Base-by-base conservation (phyloP, 2,329 filamentous ascomycete species). In the Ophiostoma ulmi region DNA sequence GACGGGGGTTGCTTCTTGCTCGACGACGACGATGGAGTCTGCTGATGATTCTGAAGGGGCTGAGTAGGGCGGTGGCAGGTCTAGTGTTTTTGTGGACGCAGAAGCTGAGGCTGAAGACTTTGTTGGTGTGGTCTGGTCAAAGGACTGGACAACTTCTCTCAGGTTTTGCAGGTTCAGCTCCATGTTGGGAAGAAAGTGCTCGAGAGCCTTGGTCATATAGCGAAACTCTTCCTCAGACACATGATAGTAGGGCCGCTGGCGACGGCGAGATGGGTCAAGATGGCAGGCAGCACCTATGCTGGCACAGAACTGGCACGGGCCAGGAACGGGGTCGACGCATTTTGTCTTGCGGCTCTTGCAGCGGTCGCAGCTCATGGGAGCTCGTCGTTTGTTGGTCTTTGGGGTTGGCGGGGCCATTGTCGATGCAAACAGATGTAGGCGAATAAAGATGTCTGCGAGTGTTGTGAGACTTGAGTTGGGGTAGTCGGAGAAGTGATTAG, bases 271-370 rank as follows among this genome's bases (percentile, higher is more conserved):
- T 2, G 76, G 73, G 69, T 77, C 76, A 22, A 77, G 72, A 52
- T 75, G 75, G 70, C 76, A 77, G 17, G 69, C 63, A 17, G 75
- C 75, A 35, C 73, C 71, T 63, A 76, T 77, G 71, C 75, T 76
- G 55, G 74, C 74, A 48, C 76, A 77, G 52, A 76, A 76, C 38
- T 76, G 75, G 68, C 76, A 77, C 14, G 76, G 76, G 0, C 76
- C 76, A 7, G 76, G 76, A 1, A 77, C 76, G 64, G 72, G 72
- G 68, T 73, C 72, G 5, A 75, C 72, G 69, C 73, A 74, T 70
- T 77, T 77, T 7, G 76, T 77, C 72, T 77, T 77, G 13, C 76
- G 72, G 58, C 72, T 75, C 69, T 77, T 77, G 74, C 76, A 77
- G 20, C 76, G 73, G 48, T 77, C 76, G 70, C 76, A 77, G 73